Conservation (phyloP, 1,139 yeast species). For the Scheffersomyces cryptocercus region DNA sequence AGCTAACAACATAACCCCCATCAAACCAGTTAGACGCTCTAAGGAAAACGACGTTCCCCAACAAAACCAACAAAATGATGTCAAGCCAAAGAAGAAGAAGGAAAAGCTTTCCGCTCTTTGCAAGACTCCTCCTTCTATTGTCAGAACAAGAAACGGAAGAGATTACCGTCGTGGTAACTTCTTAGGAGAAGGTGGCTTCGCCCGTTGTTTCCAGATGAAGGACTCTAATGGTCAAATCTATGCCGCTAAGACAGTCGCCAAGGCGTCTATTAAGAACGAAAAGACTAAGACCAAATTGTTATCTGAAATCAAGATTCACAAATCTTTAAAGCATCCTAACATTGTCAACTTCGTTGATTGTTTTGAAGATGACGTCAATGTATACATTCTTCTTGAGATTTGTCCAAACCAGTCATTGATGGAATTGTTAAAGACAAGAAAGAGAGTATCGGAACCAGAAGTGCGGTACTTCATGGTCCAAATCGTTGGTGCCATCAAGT, state of each 20-base stretch:
- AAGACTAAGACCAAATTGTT: conserved; percentile 87
- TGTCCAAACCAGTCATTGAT: conserved; percentile 92
- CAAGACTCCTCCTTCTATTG: conserved; percentile 92
- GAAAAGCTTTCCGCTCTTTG: conserved; percentile 86
- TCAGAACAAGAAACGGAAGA: conserved; percentile 81
- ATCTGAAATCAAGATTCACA: conserved; percentile 94
- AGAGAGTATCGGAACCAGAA: conserved; percentile 84
- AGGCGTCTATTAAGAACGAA: conserved; percentile 86
- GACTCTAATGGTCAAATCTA: conserved; percentile 83
- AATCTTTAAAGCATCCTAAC: conserved; percentile 83
- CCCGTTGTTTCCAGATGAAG: conserved; percentile 96
- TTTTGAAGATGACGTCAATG: conserved; percentile 92
- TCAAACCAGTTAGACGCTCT: conserved; percentile 34
- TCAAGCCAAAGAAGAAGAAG: conserved; percentile 59
- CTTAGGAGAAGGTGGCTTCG: conserved; percentile 98
- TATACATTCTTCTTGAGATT: conserved; percentile 87
- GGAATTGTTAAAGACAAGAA: conserved; percentile 87
- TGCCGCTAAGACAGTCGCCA: conserved; percentile 98
- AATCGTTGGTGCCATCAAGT: conserved; percentile 89
- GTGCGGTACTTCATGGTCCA: conserved; percentile 89
- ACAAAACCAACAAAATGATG: conserved; percentile 17
- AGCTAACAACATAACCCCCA: conserved; percentile 41
- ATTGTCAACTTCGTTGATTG: conserved; percentile 92
- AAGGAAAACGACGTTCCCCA: conserved; percentile 24
- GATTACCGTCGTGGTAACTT: conserved; percentile 90